These are phyloP conservation scores for Parastagonospora avenae DNA, from an alignment of 2,329 filamentous ascomycete genomes.

Conservation along the genomic window DNA sequence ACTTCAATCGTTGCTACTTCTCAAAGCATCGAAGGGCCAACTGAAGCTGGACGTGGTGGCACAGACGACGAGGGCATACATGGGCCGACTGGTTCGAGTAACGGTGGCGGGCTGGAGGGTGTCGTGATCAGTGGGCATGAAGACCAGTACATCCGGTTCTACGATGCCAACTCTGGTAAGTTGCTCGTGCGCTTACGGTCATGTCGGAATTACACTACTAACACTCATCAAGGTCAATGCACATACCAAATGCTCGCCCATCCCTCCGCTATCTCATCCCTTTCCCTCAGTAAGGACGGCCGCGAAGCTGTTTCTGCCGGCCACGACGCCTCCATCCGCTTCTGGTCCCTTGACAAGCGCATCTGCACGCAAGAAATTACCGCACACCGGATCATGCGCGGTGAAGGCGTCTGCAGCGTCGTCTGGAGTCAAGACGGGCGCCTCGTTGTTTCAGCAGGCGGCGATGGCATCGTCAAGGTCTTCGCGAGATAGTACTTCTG, in stretches of 20 bases:
- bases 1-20: conserved; percentile 91
- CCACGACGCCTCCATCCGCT: conserved; percentile 91
- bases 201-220: not conserved
- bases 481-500: conserved; percentile 55
- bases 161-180: conserved; percentile 98
- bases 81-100: conserved; percentile 82
- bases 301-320: conserved; percentile 93
- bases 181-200: conserved; percentile 24
- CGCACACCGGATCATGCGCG: conserved; percentile 89
- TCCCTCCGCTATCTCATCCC: conserved; percentile 86
- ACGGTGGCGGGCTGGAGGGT: conserved; percentile 76
- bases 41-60: conserved; percentile 66
- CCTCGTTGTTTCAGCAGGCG: conserved; percentile 92
- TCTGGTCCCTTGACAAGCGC: conserved; percentile 96
- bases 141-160: conserved; percentile 94
- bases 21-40: conserved; percentile 71
- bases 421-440: conserved; percentile 95
- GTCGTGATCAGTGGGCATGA: conserved; percentile 97
- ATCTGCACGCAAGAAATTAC: conserved; percentile 96
- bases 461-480: conserved; percentile 95
- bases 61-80: conserved; percentile 76
- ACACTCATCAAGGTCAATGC: conserved; percentile 79
- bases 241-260: conserved; percentile 99
- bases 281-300: conserved; percentile 91
- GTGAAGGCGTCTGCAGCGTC: conserved; percentile 91